A percentile compares a stretch with the other conserved stretches of the same genome.
Evolutionary conservation across 345 rosid species (phyloP).

Genomic region (Sisymbrium irio): DNA sequence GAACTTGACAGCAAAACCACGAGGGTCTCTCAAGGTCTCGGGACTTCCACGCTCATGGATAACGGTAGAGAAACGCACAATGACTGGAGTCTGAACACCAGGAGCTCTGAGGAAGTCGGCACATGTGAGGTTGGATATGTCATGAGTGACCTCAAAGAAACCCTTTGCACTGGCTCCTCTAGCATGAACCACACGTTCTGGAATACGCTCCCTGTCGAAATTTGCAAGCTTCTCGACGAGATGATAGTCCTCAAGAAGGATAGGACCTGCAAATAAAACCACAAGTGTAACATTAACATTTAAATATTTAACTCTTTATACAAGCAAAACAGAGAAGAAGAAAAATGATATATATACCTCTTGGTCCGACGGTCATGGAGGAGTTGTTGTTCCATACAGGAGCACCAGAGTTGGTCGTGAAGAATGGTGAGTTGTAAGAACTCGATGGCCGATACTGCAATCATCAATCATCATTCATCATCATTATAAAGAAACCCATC

Average conservation of each 20-base stretch:
- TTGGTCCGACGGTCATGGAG: slow-evolving; percentile 41
- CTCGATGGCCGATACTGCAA: slow-evolving; percentile 41
- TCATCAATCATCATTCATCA: background rate
- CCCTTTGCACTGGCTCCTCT: slow-evolving; percentile 97
- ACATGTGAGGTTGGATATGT: slow-evolving; percentile 63
- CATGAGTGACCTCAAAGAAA: slow-evolving; percentile 88
- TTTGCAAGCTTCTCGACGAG: slow-evolving; percentile 84
- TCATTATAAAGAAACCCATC: too few relatives aligned
- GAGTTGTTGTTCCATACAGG: slow-evolving; percentile 48
- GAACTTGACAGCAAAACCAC: slow-evolving; percentile 91
- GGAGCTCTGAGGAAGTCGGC: slow-evolving; percentile 91
- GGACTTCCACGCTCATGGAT: slow-evolving; percentile 96
- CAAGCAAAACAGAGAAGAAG: background rate
- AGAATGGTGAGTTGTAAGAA: slow-evolving; percentile 39
- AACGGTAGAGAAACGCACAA: slow-evolving; percentile 89
- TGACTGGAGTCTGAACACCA: slow-evolving; percentile 87
- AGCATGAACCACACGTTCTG: slow-evolving; percentile 95
- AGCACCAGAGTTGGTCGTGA: slow-evolving; percentile 44
- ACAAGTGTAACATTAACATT: background rate
- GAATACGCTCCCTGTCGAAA: slow-evolving; percentile 80
- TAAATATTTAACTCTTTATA: background rate
- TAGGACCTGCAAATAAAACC: slow-evolving; percentile 54
- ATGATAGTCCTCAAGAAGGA: slow-evolving; percentile 92
- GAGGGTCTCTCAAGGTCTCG: slow-evolving; percentile 88
- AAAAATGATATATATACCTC: slow-evolving; percentile 17